A percentile compares a stretch with the other conserved stretches of the same genome.
Conservation (phyloP, 2,329 filamentous ascomycete species). For the Scedosporium aurantiacum region DNA sequence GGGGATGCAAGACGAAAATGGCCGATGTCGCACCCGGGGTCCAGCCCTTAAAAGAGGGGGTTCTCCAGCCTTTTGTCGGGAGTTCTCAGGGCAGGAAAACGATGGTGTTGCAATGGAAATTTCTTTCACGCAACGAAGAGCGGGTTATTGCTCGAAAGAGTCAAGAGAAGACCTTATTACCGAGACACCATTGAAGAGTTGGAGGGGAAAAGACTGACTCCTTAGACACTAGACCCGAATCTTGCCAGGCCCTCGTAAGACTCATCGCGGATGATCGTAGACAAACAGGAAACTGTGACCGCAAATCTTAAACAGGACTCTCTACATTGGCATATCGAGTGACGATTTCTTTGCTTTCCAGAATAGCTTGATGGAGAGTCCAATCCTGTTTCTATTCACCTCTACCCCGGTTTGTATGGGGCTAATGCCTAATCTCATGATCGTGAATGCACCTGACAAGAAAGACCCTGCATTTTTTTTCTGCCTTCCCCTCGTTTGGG, state of each 20-base stretch:
- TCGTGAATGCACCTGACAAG: neutral
- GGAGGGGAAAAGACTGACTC: too few species aligned
- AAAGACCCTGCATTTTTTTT: neutral
- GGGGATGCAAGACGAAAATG: slow-evolving; percentile 1
- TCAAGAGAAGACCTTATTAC: neutral
- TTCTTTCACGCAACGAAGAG: neutral
- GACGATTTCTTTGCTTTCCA: neutral
- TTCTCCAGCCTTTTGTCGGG: neutral
- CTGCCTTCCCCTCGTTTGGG: neutral
- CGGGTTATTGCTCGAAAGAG: neutral
- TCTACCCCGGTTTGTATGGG: neutral
- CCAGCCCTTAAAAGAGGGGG: neutral
- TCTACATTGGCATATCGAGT: neutral
- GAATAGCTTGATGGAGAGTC: neutral
- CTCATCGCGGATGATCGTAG: too few species aligned
- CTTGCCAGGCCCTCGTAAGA: too few species aligned
- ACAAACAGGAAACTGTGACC: too few species aligned
- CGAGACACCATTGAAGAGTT: too few species aligned
- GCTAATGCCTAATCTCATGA: neutral
- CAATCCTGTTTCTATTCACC: neutral
- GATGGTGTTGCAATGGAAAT: neutral
- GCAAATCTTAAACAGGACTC: too few species aligned
- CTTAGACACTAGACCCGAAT: too few species aligned
- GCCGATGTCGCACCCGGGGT: slow-evolving; percentile 1
- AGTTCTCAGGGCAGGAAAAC: neutral